Evolutionary conservation across 2,329 filamentous ascomycete species (phyloP), one percentile per base, ranked within the genome.

Genomic region (Waltergamsia citrina): DNA sequence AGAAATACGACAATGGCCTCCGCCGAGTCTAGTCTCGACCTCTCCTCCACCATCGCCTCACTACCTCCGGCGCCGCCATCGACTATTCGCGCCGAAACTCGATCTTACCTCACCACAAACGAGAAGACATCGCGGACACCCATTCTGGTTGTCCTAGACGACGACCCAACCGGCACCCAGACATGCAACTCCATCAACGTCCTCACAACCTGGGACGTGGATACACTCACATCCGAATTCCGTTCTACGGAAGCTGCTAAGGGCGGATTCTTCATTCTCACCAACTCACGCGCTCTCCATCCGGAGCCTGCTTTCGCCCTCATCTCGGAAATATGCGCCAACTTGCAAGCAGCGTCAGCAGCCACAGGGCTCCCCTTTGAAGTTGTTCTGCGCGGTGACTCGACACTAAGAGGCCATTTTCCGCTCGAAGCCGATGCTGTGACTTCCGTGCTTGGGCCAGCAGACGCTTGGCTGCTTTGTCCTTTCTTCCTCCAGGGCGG

Each of bases 401-500:
- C 69, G 4, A 77, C 71, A 0, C 46, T 76, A 1, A 54, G 71
- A 3, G 72, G 71, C 0, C 71, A 76, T 32, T 74, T 75, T 22
- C 71, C 71, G 0, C 51, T 71, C 1, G 71, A 76, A 44, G 58
- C 65, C 0, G 67, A 75, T 33, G 67, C 64, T 0, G 65, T 62
- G 1, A 63, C 71, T 36, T 50, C 57, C 1, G 63, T 67, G 2
- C 56, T 74, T 1, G 71, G 71, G 1, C 46, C 54, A 2, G 59
- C 61, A 1, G 67, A 74, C 40, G 68, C 63, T 0, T 71, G 69
- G 61, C 54, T 77, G 2, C 52, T 78, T 0, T 69, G 70, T 0
- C 73, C 73, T 0, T 76, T 76, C 48, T 78, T 78, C 46, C 54
- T 67, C 4, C 71, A 77, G 41, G 73, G 73, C 6, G 72, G 73